phyloP scores from a whole-genome alignment of 805 yeast species.

The Candida sithepensis region DNA sequence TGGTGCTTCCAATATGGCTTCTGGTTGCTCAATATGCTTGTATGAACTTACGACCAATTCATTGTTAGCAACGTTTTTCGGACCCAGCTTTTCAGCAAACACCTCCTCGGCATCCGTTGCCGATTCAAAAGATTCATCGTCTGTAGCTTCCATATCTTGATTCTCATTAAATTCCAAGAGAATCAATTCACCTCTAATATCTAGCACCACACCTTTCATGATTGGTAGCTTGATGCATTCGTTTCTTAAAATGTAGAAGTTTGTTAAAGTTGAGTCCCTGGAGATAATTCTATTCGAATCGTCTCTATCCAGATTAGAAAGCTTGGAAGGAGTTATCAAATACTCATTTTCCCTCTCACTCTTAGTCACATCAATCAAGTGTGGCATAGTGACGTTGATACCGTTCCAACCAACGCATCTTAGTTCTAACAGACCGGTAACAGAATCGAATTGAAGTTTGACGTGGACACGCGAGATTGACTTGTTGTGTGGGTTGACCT shows the following conservation, averaged over 20 bases:
- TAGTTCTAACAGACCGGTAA: constrained; percentile 42
- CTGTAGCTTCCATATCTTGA: constrained; percentile 8
- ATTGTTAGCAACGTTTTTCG: too few species aligned
- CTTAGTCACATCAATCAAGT: constrained; percentile 28
- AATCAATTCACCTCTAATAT: constrained; percentile 61
- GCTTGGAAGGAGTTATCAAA: constrained; percentile 9
- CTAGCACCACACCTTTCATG: constrained; percentile 57
- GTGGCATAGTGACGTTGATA: constrained; percentile 61
- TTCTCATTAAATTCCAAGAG: constrained; percentile 17
- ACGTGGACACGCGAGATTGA: constrained; percentile 69
- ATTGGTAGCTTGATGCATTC: constrained; percentile 67
- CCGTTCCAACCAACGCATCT: constrained; percentile 86
- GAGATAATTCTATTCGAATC: constrained; percentile 34
- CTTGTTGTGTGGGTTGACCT: constrained; percentile 45
- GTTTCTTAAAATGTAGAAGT: constrained; percentile 53
- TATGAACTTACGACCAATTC: too few species aligned
- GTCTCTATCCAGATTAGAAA: constrained; percentile 1
- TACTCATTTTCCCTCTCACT: constrained; percentile 11
- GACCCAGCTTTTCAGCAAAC: too few species aligned
- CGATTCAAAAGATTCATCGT: constrained; percentile 5
- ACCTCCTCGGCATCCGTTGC: too few species aligned
- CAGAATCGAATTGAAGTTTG: constrained; percentile 40
- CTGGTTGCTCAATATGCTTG: not conserved
- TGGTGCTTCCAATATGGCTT: not conserved
- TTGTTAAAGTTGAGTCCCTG: constrained; percentile 42